Conservation (phyloP, 257 asterid genomes). For the Nicotiana otophora region DNA sequence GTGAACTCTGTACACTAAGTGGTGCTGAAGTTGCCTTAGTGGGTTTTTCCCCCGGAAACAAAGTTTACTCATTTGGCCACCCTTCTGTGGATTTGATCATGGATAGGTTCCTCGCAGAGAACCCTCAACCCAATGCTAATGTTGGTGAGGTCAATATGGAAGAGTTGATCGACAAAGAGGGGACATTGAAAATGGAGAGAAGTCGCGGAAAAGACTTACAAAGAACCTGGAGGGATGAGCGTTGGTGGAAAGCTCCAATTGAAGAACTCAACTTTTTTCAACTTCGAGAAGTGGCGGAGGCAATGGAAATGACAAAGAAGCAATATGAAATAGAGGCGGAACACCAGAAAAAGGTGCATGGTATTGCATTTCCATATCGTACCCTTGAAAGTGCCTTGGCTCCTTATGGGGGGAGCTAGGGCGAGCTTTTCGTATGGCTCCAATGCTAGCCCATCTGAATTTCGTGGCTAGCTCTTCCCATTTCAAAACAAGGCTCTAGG, state of each 20-base stretch:
- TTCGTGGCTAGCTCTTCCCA: not conserved
- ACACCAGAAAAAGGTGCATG: not conserved
- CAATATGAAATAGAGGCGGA: not conserved
- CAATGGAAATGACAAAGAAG: not conserved
- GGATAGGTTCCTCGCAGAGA: conserved; percentile 8
- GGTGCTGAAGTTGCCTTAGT: conserved; percentile 40
- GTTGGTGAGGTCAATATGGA: not conserved
- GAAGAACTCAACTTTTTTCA: too few species aligned
- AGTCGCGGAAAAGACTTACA: too few species aligned
- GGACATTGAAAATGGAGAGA: too few species aligned
- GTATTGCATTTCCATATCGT: not conserved
- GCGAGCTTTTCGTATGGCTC: too few species aligned
- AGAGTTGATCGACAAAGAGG: too few species aligned
- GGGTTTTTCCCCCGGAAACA: conserved; percentile 34
- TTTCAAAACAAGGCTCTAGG: not conserved
- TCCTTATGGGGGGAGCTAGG: not conserved
- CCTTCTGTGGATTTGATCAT: conserved; percentile 22
- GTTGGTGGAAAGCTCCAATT: too few species aligned
- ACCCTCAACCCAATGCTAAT: not conserved
- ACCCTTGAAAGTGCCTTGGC: not conserved
- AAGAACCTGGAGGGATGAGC: too few species aligned
- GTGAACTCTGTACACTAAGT: conserved; percentile 57
- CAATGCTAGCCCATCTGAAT: not conserved
- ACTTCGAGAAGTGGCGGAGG: too few species aligned
- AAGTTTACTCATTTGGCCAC: conserved; percentile 48